These are phyloP conservation scores for Cladophialophora chaetospira DNA, from an alignment of 2,329 filamentous ascomycete species.

Conservation along the genomic window DNA sequence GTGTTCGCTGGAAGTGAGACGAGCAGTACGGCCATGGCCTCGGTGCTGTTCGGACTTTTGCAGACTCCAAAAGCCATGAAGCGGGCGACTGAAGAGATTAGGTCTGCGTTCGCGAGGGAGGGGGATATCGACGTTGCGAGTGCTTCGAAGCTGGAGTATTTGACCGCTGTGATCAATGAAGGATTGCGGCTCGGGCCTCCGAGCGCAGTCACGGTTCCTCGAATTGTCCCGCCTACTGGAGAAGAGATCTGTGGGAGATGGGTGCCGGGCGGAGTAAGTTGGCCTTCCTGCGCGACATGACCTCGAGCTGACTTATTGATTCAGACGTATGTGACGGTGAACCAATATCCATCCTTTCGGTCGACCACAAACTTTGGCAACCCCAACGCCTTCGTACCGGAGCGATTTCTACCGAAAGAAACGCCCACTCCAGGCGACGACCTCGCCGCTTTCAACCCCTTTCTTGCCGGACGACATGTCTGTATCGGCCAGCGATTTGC, in stretches of 20 bases:
- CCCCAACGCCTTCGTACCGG: slow-evolving; percentile 14
- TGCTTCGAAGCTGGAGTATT: slow-evolving; percentile 21
- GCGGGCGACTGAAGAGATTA: slow-evolving; percentile 40
- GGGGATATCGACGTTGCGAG: slow-evolving; percentile 39
- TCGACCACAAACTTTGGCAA: slow-evolving; percentile 13
- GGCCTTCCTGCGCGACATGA: slow-evolving; percentile 34
- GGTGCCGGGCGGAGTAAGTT: slow-evolving; percentile 28
- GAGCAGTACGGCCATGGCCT: slow-evolving; percentile 48
- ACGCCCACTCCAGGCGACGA: slow-evolving; percentile 25
- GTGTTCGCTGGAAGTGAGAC: slow-evolving; percentile 50
- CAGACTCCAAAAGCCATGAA: slow-evolving; percentile 38
- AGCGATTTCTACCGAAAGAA: slow-evolving; percentile 13
- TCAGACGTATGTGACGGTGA: slow-evolving; percentile 19
- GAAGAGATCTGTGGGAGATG: slow-evolving; percentile 31
- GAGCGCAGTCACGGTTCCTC: slow-evolving; percentile 15
- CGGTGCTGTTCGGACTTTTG: slow-evolving; percentile 45
- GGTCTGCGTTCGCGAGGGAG: slow-evolving; percentile 39
- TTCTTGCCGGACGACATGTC: slow-evolving; percentile 44
- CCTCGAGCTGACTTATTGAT: slow-evolving; percentile 35
- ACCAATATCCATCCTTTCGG: slow-evolving; percentile 15
- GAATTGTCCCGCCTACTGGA: slow-evolving; percentile 43
- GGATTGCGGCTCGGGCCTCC: slow-evolving; percentile 22
- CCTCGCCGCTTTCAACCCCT: slow-evolving; percentile 49
- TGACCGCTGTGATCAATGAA: slow-evolving; percentile 26
- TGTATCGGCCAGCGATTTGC: slow-evolving; percentile 44